Evolutionary conservation across 345 rosid species (phyloP).

Genomic region (Populus davidiana): DNA sequence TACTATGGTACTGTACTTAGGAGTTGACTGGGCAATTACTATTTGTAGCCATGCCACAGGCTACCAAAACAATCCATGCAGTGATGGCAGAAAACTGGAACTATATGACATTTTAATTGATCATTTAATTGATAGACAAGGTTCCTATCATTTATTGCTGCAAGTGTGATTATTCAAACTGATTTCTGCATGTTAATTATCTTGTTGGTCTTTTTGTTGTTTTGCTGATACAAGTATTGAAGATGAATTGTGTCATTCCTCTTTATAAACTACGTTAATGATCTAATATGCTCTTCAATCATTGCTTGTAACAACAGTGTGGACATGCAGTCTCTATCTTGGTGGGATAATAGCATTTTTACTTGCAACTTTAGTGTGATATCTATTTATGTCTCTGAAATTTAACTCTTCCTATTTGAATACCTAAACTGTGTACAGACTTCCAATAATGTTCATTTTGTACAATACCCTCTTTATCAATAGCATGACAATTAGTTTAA

Average conservation of each 20-base stretch:
- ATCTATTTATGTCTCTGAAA: background rate
- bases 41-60: background rate
- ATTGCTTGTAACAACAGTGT: background rate
- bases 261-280: background rate
- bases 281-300: background rate
- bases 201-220: too few relatives aligned
- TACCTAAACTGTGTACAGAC: background rate
- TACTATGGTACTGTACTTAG: background rate
- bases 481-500: background rate
- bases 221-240: background rate
- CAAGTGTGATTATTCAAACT: background rate
- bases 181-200: background rate
- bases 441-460: background rate
- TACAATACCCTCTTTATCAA: background rate
- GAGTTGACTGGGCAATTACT: background rate
- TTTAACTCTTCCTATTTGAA: background rate
- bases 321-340: background rate
- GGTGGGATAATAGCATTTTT: background rate
- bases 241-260: background rate
- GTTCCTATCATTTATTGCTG: background rate
- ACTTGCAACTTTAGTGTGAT: background rate
- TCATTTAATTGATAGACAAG: background rate
- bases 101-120: background rate
- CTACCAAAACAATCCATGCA: background rate
- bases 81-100: background rate